phyloP scores from a whole-genome alignment of 352 stramenopile genomes.

The Globisporangium alternatum region DNA sequence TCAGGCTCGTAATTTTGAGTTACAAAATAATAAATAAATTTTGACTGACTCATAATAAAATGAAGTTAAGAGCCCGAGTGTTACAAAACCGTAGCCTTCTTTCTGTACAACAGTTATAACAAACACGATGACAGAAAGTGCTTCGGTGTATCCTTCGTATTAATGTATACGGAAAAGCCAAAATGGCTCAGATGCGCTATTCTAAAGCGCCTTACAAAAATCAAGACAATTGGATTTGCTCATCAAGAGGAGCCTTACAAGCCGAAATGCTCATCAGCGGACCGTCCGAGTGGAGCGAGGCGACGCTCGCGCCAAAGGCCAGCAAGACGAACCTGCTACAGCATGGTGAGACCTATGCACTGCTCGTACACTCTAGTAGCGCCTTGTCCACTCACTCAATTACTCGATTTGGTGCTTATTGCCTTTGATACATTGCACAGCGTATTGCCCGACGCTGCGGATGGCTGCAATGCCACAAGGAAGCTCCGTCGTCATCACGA shows the following conservation, averaged over 20 bases:
- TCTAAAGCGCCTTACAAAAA: too few relatives aligned
- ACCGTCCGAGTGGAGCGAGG: constrained; percentile 39
- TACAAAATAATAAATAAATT: too few relatives aligned
- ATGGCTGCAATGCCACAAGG: constrained; percentile 33
- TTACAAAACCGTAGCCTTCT: too few relatives aligned
- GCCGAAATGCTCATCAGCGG: constrained; percentile 40
- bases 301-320: constrained; percentile 23
- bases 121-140: too few relatives aligned
- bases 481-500: constrained; percentile 33
- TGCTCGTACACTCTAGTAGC: background rate
- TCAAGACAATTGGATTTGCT: too few relatives aligned
- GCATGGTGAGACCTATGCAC: constrained; percentile 21
- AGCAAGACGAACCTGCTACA: constrained; percentile 40
- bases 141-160: too few relatives aligned
- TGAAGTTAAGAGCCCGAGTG: too few relatives aligned
- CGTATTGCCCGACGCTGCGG: constrained; percentile 40
- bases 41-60: too few relatives aligned
- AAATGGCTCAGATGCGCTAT: too few relatives aligned
- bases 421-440: constrained; percentile 14
- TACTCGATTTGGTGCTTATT: background rate
- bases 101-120: too few relatives aligned
- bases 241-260: constrained; percentile 3
- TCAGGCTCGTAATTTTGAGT: too few relatives aligned
- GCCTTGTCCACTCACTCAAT: background rate
- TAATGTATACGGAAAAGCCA: too few relatives aligned